Conservation (phyloP, 75 land plant species). For the Azolla pinnata region DNA sequence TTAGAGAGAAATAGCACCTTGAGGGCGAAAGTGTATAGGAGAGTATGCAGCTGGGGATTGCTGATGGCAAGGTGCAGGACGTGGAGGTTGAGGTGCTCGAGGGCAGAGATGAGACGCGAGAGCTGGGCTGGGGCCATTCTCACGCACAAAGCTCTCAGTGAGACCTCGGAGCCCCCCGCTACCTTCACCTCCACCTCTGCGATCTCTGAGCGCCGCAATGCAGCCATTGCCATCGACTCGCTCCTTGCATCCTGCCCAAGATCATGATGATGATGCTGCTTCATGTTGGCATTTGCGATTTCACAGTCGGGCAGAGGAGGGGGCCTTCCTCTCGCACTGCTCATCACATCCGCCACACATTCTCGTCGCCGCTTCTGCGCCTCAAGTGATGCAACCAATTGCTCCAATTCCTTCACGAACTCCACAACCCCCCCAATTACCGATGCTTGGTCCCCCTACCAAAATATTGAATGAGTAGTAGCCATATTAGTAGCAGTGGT, state of each 20-base stretch:
- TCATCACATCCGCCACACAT: constrained; percentile 33
- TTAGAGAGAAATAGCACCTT: constrained; percentile 43
- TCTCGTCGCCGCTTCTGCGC: constrained; percentile 67
- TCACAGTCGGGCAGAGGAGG: too few relatives aligned
- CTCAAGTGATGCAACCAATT: constrained; percentile 60
- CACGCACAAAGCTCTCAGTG: constrained; percentile 47
- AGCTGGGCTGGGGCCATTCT: constrained; percentile 52
- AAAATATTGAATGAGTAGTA: too few relatives aligned
- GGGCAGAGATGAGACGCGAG: constrained; percentile 47
- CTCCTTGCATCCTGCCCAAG: too few relatives aligned
- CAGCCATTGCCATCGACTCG: too few relatives aligned
- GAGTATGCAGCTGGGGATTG: constrained; percentile 78
- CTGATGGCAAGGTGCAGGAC: constrained; percentile 84
- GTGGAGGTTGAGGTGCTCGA: constrained; percentile 57
- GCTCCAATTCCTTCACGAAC: constrained; percentile 78
- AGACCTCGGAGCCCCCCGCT: constrained; percentile 43
- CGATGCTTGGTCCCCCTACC: constrained; percentile 92
- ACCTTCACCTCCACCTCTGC: constrained; percentile 75
- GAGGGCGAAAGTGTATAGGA: constrained; percentile 82
- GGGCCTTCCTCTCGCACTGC: too few relatives aligned
- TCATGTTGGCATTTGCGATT: too few relatives aligned
- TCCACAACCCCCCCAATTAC: constrained; percentile 86
- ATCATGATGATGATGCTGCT: too few relatives aligned
- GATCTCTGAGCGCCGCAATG: constrained; percentile 25
- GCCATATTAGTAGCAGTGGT: too few relatives aligned